These are phyloP conservation scores for Candida dendrica DNA, from an alignment of 805 yeast genomes.

Conservation along the genomic window DNA sequence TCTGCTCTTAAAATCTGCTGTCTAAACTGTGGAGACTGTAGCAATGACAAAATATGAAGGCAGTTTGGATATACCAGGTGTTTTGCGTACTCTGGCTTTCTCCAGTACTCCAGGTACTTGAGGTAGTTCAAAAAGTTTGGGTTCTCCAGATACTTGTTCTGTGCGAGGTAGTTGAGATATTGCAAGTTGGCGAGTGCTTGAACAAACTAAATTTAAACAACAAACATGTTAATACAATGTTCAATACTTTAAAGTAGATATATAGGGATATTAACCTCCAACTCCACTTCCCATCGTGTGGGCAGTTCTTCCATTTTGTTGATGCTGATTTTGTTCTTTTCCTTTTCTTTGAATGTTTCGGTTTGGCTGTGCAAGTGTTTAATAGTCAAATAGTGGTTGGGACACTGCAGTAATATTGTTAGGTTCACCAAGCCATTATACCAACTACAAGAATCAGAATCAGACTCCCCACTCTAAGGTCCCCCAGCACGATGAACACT, in stretches of 20 bases:
- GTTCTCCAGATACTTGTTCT: constrained; percentile 68
- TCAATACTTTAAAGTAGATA: no score
- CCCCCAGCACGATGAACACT: no score
- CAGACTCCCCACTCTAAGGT: no score
- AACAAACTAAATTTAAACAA: constrained; percentile 69
- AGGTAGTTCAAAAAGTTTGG: constrained; percentile 68
- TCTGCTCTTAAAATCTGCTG: constrained; percentile 49
- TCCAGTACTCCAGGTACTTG: constrained; percentile 82
- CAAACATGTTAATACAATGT: background rate
- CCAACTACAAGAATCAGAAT: no score
- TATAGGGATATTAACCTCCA: constrained; percentile 69
- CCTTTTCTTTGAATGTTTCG: no score
- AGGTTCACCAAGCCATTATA: no score
- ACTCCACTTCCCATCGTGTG: constrained; percentile 80
- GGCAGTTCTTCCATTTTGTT: constrained; percentile 36
- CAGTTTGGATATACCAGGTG: constrained; percentile 83
- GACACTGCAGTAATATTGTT: no score
- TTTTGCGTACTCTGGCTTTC: constrained; percentile 58
- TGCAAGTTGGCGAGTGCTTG: constrained; percentile 88
- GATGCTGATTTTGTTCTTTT: background rate
- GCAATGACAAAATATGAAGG: constrained; percentile 54
- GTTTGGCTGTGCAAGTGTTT: no score
- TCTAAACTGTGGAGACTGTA: constrained; percentile 46
- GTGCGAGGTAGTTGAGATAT: constrained; percentile 81
- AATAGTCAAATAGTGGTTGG: no score